Evolutionary conservation across 257 asterid species (phyloP), one percentile per base, ranked within the genome.

Genomic region (Plantago major): DNA sequence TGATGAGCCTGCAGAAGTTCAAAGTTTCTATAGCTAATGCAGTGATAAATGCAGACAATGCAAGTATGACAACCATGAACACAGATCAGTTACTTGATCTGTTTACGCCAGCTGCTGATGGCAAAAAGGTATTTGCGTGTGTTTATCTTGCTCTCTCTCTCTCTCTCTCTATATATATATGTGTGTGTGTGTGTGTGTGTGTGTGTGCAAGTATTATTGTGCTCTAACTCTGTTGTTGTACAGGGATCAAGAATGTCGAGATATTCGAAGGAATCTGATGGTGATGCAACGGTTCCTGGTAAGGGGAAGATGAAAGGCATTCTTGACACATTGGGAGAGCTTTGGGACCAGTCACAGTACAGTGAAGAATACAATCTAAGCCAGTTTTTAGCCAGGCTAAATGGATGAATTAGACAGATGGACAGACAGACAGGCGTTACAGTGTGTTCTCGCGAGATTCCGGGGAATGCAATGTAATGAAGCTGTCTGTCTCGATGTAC

Each of bases 331-430:
- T 76, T 93, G 22, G 99, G 87, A 66, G 97, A 93, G 63, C 96
- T 93, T n/a, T 93, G 99, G 99, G 99, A 93, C 76, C 97, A 93
- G 60, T 87, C 99, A 60, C 96, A 89, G 74, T 93, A 93, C 80
- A 85, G 94, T 18, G 99, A 93, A 68, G 99, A 93, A 75, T 93
- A 93, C 75, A 84, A 89, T 60, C 76, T 93, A 48, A 78, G 70
- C 63, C 95, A 93, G 63, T 93, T 93, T 79, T 73, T 93, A 74
- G 81, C 92, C 0, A 93, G 83, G 82, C 67, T 93, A 51, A 89
- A 85, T 49, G 90, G 96, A 76, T 93, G 81, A 86, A 44, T 50
- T 53, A 15, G 22, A 22, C 13, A 22, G 22, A 66, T 11, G 11
- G 33, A 16, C 37, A 30, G 37, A 30, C 37, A 30, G 37, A 30